These are phyloP conservation scores for Grosmannia penicillata DNA, from an alignment of 2,329 filamentous ascomycete genomes.

Conservation along the genomic window DNA sequence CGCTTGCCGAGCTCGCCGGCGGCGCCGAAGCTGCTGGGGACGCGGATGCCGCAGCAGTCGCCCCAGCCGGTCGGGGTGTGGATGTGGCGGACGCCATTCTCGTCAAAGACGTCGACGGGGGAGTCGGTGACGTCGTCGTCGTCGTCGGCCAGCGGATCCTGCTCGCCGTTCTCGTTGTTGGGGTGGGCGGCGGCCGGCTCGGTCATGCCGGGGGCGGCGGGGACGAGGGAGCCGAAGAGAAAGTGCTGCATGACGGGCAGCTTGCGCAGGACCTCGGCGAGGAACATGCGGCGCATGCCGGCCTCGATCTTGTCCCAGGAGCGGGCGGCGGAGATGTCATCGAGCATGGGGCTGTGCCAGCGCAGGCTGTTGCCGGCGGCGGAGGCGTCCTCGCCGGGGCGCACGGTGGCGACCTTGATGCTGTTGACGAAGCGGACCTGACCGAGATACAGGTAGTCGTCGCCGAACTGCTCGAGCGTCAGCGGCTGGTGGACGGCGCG, in stretches of 20 bases:
- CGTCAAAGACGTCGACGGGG: constrained; percentile 43
- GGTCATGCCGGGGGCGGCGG: constrained; percentile 71
- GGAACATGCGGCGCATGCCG: constrained; percentile 95
- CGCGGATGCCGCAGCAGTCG: constrained; percentile 95
- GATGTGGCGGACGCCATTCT: constrained; percentile 52
- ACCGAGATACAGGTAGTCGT: constrained; percentile 79
- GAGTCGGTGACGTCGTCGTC: constrained; percentile 33
- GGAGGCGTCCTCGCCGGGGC: background rate
- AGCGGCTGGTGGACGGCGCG: constrained; percentile 77
- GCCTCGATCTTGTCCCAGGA: constrained; percentile 85
- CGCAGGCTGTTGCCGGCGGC: constrained; percentile 62
- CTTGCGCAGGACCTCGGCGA: constrained; percentile 82
- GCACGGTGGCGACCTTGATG: constrained; percentile 44
- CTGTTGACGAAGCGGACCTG: constrained; percentile 91
- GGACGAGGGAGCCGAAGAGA: constrained; percentile 74
- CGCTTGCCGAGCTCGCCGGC: constrained; percentile 77
- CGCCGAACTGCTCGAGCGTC: constrained; percentile 70
- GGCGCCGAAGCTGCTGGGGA: constrained; percentile 85
- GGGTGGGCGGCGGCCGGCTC: constrained; percentile 30
- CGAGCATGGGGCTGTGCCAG: constrained; percentile 97
- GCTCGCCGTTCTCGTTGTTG: constrained; percentile 34
- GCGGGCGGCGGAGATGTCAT: constrained; percentile 86
- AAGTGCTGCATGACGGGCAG: constrained; percentile 98
- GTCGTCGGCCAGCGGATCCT: constrained; percentile 18
- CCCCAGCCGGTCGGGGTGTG: constrained; percentile 69